Base-by-base conservation (phyloP, 1,284 basidiomycete genomes). In the Pyrrhoderma noxium region DNA sequence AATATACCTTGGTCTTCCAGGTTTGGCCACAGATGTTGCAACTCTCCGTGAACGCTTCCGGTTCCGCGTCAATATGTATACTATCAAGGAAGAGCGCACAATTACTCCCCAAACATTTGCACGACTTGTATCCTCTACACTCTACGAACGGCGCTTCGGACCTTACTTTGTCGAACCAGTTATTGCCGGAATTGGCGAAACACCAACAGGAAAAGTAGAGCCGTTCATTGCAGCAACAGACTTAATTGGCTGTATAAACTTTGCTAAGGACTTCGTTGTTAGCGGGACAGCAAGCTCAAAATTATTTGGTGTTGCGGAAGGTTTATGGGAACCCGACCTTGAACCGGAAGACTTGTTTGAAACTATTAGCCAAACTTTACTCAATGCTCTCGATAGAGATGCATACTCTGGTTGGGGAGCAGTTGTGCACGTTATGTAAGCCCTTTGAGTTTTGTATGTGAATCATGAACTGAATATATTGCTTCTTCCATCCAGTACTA, bases 121-220 rank as follows among this genome's bases (percentile, higher is more conserved):
- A 21, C 91, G 95, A 64, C 83, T 99, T 58, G 87, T 98, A 57
- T 94, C 91, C 49, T 94, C 91, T 51, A 96, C 95, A n/a, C 77
- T 99, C 23, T 99, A 99, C 69, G 93, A 98, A 71, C 84, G 84
- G 65, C 84, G 95, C 67, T 99, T 98, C 62, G 93, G 92, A 1
- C 94, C 95, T 18, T 99, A 93, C 75, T 98, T 95, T 70, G 84
- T 95, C 61, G 94, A 98, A 67, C 96, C 96, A 14, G 93, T 99
- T 55, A 85, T 99, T 60, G 95, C 95, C 34, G 96, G 95, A 49
- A 68, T 94, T 47, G 81, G 82, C 44, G 82, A 80, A 65, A 85
- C 87, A 55, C 82, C 89, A 1, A 70, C 78, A 19, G 85, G 83
- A 47, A 77, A 79, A 50, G 75, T 82, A 59, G 88, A 90, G 64